Evolutionary conservation across 1,284 basidiomycete genomes (phyloP).

Genomic region (Trametes hirsuta): DNA sequence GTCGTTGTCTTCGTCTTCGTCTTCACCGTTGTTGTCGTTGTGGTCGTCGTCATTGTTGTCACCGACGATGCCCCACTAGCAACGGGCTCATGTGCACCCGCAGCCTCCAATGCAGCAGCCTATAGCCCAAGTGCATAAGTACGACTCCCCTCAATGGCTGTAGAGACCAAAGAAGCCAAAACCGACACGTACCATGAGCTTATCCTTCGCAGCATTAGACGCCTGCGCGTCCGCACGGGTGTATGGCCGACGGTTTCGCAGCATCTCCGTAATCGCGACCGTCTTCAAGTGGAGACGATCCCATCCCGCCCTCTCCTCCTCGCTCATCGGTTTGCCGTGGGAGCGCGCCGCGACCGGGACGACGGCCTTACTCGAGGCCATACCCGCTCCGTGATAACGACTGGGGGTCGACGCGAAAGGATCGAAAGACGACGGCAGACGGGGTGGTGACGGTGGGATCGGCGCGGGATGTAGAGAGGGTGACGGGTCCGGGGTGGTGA

Average conservation of each 20-base stretch:
- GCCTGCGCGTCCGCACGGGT: neutral
- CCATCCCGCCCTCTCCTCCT: neutral
- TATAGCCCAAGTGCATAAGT: too few species aligned
- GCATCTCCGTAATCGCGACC: neutral
- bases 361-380: too few species aligned
- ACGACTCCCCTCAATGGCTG: too few species aligned
- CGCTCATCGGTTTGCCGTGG: too few species aligned
- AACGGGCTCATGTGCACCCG: too few species aligned
- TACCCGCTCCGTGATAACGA: too few species aligned
- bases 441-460: neutral
- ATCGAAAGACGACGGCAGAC: neutral
- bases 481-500: neutral
- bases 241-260: neutral
- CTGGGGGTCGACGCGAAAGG: neutral
- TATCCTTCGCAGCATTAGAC: neutral
- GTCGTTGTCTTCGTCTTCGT: too few species aligned
- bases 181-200: neutral
- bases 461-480: neutral
- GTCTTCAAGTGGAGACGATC: neutral
- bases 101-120: too few species aligned
- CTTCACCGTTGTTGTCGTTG: too few species aligned
- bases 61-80: too few species aligned
- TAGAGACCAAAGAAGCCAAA: neutral
- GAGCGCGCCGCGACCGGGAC: neutral
- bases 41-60: too few species aligned